Evolutionary conservation across 148 eudicot genomes (phyloP).

Genomic region (Linanthus parryae): DNA sequence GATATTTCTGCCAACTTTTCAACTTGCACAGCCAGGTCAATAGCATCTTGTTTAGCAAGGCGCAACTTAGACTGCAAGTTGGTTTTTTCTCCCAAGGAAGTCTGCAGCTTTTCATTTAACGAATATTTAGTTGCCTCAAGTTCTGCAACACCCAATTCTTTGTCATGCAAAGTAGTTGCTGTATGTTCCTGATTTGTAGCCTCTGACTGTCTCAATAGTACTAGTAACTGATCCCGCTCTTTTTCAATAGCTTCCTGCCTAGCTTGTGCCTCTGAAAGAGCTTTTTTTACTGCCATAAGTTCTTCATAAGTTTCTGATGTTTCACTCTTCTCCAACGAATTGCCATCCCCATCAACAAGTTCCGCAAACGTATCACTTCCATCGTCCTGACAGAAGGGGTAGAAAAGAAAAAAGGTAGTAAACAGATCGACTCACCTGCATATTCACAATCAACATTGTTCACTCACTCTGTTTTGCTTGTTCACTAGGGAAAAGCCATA

Average conservation of each 20-base stretch:
- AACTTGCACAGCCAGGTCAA: constrained; percentile 19
- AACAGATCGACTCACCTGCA: too few relatives aligned
- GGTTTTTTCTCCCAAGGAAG: constrained; percentile 14
- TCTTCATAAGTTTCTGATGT: constrained; percentile 3
- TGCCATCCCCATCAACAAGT: constrained; percentile 6
- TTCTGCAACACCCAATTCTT: constrained; percentile 13
- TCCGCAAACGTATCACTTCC: background rate
- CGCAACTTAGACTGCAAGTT: constrained; percentile 16
- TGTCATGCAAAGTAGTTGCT: constrained; percentile 16
- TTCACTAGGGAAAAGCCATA: too few relatives aligned
- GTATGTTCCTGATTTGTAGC: constrained; percentile 13
- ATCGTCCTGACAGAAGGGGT: constrained; percentile 9
- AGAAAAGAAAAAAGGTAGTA: background rate
- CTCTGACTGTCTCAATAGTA: constrained; percentile 15
- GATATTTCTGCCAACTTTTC: constrained; percentile 16
- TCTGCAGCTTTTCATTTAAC: constrained; percentile 6
- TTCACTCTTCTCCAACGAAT: constrained; percentile 2
- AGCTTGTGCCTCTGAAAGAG: constrained; percentile 10
- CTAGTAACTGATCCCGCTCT: constrained; percentile 18
- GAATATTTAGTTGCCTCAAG: constrained; percentile 12
- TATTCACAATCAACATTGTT: too few relatives aligned
- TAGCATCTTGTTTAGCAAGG: too few relatives aligned
- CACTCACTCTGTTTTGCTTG: too few relatives aligned
- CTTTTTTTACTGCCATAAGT: constrained; percentile 11
- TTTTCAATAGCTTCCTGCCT: constrained; percentile 14